These are phyloP conservation scores for Beauveria pseudobassiana DNA, from an alignment of 2,329 filamentous ascomycete species.

Conservation along the genomic window DNA sequence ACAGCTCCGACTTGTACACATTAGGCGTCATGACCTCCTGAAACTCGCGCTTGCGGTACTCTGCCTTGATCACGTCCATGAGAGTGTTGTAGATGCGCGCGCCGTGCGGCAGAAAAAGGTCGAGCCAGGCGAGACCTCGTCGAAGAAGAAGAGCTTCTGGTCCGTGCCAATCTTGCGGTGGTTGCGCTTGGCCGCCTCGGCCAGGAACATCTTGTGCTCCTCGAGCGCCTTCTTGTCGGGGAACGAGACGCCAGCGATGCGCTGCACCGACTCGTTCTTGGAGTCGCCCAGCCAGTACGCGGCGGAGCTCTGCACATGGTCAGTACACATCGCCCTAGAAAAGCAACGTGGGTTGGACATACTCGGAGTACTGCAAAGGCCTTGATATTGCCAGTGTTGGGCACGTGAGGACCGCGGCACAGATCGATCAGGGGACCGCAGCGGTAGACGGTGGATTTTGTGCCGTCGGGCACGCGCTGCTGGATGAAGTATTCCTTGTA, in stretches of 20 bases:
- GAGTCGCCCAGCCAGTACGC: constrained; percentile 94
- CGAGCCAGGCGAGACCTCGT: constrained; percentile 86
- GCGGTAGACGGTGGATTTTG: constrained; percentile 87
- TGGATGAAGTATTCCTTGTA: constrained; percentile 97
- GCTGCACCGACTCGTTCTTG: constrained; percentile 88
- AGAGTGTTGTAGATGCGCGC: constrained; percentile 90
- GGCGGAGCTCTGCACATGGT: constrained; percentile 50
- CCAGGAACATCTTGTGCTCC: constrained; percentile 89
- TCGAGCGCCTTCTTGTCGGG: constrained; percentile 93
- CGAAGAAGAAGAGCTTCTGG: constrained; percentile 97
- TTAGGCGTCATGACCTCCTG: constrained; percentile 90
- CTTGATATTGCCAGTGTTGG: constrained; percentile 86
- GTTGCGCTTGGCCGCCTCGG: constrained; percentile 96
- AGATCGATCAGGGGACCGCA: constrained; percentile 92
- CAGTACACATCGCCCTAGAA: constrained; percentile 9
- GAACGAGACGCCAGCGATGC: constrained; percentile 92
- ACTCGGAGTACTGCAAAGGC: constrained; percentile 85
- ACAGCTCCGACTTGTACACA: constrained; percentile 89
- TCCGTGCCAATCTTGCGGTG: constrained; percentile 90
- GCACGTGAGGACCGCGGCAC: constrained; percentile 90
- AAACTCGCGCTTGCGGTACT: constrained; percentile 92
- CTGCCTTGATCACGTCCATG: constrained; percentile 68
- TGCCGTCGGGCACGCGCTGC: constrained; percentile 63
- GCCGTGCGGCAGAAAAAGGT: constrained; percentile 90
- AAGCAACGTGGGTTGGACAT: constrained; percentile 1